phyloP scores from a whole-genome alignment of 2,329 filamentous ascomycete species.

The Alternaria sp. region DNA sequence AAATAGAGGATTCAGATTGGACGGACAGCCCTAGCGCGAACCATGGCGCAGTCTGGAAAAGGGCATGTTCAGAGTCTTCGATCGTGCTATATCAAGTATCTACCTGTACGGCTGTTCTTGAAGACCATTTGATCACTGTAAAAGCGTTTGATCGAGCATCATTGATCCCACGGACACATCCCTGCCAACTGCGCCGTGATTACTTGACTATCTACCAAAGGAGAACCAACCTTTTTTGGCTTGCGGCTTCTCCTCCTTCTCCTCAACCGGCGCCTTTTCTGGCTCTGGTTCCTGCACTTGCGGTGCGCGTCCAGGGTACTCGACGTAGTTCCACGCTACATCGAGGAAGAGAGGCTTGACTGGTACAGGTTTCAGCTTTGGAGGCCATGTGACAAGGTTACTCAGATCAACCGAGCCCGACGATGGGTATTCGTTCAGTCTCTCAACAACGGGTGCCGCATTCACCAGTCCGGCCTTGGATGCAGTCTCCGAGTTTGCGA shows the following conservation, averaged over 20 bases:
- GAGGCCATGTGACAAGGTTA: slow-evolving; percentile 87
- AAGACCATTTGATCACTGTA: neutral
- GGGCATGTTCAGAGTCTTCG: slow-evolving; percentile 13
- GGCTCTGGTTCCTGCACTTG: slow-evolving; percentile 40
- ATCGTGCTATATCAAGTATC: slow-evolving; percentile 1
- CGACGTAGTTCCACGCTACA: slow-evolving; percentile 96
- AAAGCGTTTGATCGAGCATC: slow-evolving; percentile 15
- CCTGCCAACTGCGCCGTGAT: slow-evolving; percentile 4
- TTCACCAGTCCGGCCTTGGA: slow-evolving; percentile 56
- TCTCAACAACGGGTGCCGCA: slow-evolving; percentile 73
- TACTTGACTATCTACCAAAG: slow-evolving; percentile 54
- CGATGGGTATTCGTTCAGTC: slow-evolving; percentile 76
- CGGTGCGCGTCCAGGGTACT: slow-evolving; percentile 75
- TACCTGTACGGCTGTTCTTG: neutral
- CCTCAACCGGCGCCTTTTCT: slow-evolving; percentile 38
- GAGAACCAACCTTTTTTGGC: slow-evolving; percentile 62
- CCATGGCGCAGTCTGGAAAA: slow-evolving; percentile 17
- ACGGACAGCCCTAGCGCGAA: slow-evolving; percentile 22
- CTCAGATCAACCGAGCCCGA: slow-evolving; percentile 72
- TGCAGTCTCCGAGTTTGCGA: slow-evolving; percentile 58
- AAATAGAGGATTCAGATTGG: slow-evolving; percentile 24
- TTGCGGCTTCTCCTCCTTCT: slow-evolving; percentile 49
- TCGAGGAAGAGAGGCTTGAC: slow-evolving; percentile 97
- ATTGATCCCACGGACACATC: slow-evolving; percentile 13
- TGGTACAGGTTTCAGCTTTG: slow-evolving; percentile 80